These are phyloP conservation scores for Naganishia friedmannii DNA, from an alignment of 768 basidiomycete genomes.

Conservation along the genomic window DNA sequence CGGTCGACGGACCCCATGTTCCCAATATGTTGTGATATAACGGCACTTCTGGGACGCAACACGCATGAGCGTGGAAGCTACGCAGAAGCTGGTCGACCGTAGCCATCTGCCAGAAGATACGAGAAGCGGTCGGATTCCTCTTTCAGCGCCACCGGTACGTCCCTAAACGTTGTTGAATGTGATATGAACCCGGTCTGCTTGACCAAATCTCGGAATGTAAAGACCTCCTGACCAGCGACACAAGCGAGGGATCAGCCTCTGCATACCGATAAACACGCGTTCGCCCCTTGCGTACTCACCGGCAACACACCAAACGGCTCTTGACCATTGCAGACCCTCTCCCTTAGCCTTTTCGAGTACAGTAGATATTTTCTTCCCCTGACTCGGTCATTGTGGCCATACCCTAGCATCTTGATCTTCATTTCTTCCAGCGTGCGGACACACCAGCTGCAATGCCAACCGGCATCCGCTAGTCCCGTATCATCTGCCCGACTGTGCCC, in stretches of 20 bases:
- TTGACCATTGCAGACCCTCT: slow-evolving; percentile 36
- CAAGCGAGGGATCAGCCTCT: not conserved
- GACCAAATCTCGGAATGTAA: slow-evolving; percentile 35
- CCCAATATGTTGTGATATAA: no score
- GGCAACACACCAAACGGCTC: slow-evolving; percentile 42
- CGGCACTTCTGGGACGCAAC: no score
- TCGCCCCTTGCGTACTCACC: slow-evolving; percentile 25
- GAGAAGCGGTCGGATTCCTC: slow-evolving; percentile 33
- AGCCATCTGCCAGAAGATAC: slow-evolving; percentile 38
- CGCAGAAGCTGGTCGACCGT: slow-evolving; percentile 17
- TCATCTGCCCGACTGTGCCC: slow-evolving; percentile 29
- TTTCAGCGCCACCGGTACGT: slow-evolving; percentile 31
- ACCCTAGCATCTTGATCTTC: slow-evolving; percentile 38
- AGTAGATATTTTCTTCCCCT: slow-evolving; percentile 27
- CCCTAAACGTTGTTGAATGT: slow-evolving; percentile 23
- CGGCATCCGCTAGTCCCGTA: slow-evolving; percentile 33
- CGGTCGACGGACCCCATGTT: no score
- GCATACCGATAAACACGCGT: not conserved
- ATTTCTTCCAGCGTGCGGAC: slow-evolving; percentile 36
- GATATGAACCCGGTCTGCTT: slow-evolving; percentile 29
- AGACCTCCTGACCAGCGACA: slow-evolving; percentile 28
- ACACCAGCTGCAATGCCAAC: slow-evolving; percentile 41
- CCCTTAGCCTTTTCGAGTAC: slow-evolving; percentile 27
- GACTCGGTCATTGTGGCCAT: slow-evolving; percentile 40
- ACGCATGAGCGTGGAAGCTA: no score